Evolutionary conservation across 2,329 filamentous ascomycete genomes (phyloP).

Genomic region (Talaromyces sp.): DNA sequence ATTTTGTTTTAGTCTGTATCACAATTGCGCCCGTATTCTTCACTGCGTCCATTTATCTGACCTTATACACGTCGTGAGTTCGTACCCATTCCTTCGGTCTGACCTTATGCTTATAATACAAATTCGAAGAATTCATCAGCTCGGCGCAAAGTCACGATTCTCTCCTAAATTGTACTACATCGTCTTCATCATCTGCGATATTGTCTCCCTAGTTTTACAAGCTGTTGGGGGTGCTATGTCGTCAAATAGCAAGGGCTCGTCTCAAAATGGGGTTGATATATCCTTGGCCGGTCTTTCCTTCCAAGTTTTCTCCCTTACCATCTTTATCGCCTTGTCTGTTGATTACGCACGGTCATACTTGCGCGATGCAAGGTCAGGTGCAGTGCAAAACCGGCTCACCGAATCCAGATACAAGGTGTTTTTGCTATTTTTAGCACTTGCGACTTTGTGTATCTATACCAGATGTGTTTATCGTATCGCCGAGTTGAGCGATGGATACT

Average conservation of each 20-base stretch:
- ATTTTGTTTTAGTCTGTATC: constrained; percentile 24
- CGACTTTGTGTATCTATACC: constrained; percentile 63
- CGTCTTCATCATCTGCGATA: constrained; percentile 43
- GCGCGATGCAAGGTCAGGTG: background rate
- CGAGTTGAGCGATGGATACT: constrained; percentile 65
- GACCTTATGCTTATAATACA: constrained; percentile 35
- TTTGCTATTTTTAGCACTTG: constrained; percentile 52
- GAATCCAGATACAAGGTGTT: constrained; percentile 6
- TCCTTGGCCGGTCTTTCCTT: constrained; percentile 41
- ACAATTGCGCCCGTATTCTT: constrained; percentile 39
- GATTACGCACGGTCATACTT: constrained; percentile 8
- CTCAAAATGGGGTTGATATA: constrained; percentile 36
- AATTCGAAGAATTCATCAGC: constrained; percentile 4
- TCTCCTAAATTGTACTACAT: constrained; percentile 33
- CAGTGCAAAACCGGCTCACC: background rate
- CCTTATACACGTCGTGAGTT: constrained; percentile 47
- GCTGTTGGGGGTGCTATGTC: constrained; percentile 40
- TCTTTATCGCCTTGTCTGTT: background rate
- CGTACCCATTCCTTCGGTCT: constrained; percentile 30
- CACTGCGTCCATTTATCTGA: constrained; percentile 65
- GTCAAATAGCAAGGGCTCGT: constrained; percentile 23
- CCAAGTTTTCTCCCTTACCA: constrained; percentile 39
- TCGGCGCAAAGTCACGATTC: constrained; percentile 24
- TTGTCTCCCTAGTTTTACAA: constrained; percentile 43
- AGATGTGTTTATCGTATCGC: constrained; percentile 64